Percentiles rank a stretch among this genome's conserved stretches.
phyloP scores from a whole-genome alignment of 2,329 filamentous ascomycete species.

The Ophiostoma sp. region DNA sequence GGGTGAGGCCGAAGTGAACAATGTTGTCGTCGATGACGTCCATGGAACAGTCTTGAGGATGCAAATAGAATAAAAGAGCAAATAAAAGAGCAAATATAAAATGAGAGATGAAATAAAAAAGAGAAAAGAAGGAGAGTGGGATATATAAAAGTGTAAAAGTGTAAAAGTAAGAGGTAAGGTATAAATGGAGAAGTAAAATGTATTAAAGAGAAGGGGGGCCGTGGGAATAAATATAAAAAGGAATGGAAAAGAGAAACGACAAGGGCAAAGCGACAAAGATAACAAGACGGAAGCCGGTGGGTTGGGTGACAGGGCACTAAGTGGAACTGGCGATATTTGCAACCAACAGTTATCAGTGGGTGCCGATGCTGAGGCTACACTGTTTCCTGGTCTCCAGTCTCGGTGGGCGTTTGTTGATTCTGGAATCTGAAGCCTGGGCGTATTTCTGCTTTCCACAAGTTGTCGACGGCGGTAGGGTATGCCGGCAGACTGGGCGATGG shows the following conservation, averaged over 20 bases:
- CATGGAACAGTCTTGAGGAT: constrained; percentile 25
- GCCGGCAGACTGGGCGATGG: neutral
- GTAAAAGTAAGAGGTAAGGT: neutral
- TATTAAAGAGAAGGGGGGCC: neutral
- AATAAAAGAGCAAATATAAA: neutral
- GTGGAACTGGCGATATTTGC: neutral
- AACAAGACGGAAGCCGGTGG: constrained; percentile 18
- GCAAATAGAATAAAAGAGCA: neutral
- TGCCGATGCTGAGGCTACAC: neutral
- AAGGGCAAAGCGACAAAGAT: constrained; percentile 14
- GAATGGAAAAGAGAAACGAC: neutral
- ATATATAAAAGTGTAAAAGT: neutral
- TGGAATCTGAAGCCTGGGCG: neutral
- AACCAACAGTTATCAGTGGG: constrained; percentile 4
- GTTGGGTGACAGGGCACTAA: constrained; percentile 10
- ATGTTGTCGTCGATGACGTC: constrained; percentile 24
- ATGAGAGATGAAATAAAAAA: neutral
- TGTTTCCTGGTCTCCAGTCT: constrained; percentile 4
- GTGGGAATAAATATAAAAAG: constrained; percentile 6
- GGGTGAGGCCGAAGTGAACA: constrained; percentile 11
- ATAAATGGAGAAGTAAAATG: neutral
- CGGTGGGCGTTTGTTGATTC: neutral
- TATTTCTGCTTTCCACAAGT: neutral
- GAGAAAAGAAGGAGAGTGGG: neutral
- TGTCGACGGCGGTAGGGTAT: neutral